These are phyloP conservation scores for Camellia granthamiana DNA, from an alignment of 148 eudicot species.

Conservation along the genomic window DNA sequence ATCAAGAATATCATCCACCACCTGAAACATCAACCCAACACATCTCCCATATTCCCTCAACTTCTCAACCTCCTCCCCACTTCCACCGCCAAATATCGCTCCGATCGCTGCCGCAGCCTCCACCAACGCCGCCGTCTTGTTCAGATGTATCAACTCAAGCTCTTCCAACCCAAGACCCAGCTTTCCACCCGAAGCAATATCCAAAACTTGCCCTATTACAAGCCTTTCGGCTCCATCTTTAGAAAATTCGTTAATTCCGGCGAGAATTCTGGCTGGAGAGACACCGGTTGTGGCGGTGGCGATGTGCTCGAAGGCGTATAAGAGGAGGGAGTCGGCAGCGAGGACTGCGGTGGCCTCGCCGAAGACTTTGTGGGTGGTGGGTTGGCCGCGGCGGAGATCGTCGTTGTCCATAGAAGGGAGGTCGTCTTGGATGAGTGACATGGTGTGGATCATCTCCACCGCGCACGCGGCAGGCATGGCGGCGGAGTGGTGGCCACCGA, in stretches of 20 bases:
- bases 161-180: constrained; percentile 40
- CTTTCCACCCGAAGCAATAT: constrained; percentile 41
- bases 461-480: constrained; percentile 75
- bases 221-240: constrained; percentile 53
- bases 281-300: constrained; percentile 34
- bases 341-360: constrained; percentile 65
- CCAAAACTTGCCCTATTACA: constrained; percentile 69
- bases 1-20: constrained; percentile 72
- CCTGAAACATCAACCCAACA: constrained; percentile 71
- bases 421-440: constrained; percentile 71
- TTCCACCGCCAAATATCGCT: constrained; percentile 58
- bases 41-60: constrained; percentile 52
- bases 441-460: constrained; percentile 76
- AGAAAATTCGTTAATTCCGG: constrained; percentile 44
- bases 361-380: constrained; percentile 60
- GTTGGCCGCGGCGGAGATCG: constrained; percentile 64
- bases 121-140: constrained; percentile 60
- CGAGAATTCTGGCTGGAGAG: constrained; percentile 20
- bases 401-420: constrained; percentile 81
- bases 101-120: constrained; percentile 65
- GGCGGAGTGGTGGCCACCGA: constrained; percentile 45
- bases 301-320: constrained; percentile 56
- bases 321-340: constrained; percentile 58
- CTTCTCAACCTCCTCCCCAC: constrained; percentile 52
- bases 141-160: constrained; percentile 57